Conservation (phyloP, 1,139 yeast species). For the Komagataea norvegica region DNA sequence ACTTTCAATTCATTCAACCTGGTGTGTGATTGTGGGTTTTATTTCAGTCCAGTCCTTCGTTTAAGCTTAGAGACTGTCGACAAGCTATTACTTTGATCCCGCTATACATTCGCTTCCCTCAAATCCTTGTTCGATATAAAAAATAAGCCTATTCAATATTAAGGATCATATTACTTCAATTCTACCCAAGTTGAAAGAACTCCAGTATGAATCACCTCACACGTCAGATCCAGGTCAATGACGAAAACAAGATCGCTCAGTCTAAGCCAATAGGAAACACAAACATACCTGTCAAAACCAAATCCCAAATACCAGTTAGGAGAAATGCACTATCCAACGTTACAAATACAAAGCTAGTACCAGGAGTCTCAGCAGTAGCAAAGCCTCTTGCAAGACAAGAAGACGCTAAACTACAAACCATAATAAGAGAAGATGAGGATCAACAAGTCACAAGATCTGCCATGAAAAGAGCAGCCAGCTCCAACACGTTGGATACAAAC, state of each 20-base stretch:
- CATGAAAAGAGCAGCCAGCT: constrained; percentile 25
- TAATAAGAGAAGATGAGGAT: constrained; percentile 2
- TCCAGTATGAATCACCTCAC: constrained; percentile 16
- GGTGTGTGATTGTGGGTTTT: too few species aligned
- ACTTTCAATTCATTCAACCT: too few species aligned
- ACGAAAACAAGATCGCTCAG: constrained; percentile 18
- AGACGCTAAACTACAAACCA: background rate
- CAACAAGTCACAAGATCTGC: constrained; percentile 11
- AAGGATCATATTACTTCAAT: background rate
- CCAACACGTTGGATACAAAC: constrained; percentile 13
- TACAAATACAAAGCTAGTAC: constrained; percentile 21
- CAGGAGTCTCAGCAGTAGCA: constrained; percentile 1
- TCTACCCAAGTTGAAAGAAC: background rate
- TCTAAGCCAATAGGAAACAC: constrained; percentile 1
- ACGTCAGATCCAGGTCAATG: constrained; percentile 14
- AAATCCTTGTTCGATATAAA: too few species aligned
- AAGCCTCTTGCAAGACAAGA: background rate
- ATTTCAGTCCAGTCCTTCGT: too few species aligned
- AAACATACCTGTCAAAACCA: constrained; percentile 7
- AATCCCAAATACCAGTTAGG: constrained; percentile 26
- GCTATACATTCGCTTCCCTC: background rate
- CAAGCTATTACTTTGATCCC: too few species aligned
- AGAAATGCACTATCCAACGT: constrained; percentile 26
- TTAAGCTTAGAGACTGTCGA: too few species aligned
- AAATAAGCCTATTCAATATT: background rate